These are phyloP conservation scores for Hirsutella rhossiliensis DNA, from an alignment of 2,329 filamentous ascomycete genomes.

Conservation along the genomic window DNA sequence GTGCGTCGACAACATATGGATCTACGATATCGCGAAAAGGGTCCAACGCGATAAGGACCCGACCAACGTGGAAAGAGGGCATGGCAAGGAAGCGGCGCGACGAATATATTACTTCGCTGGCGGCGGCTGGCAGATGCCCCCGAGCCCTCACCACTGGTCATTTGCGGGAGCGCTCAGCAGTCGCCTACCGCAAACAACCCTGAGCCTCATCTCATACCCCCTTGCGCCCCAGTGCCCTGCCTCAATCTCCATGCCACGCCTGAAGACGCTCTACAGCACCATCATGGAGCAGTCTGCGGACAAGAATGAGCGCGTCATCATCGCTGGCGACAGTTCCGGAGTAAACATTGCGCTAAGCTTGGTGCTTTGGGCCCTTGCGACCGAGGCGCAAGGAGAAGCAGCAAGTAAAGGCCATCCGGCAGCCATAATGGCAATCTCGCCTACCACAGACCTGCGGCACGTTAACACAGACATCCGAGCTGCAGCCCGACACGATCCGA, in stretches of 20 bases:
- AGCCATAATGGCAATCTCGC: slow-evolving; percentile 25
- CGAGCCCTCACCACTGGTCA: slow-evolving; percentile 38
- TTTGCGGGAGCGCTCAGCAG: slow-evolving; percentile 31
- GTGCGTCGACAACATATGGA: slow-evolving; percentile 13
- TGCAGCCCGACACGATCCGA: slow-evolving; percentile 10
- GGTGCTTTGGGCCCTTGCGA: slow-evolving; percentile 17
- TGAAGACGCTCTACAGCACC: slow-evolving; percentile 29
- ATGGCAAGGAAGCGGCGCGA: slow-evolving; percentile 8
- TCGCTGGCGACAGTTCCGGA: slow-evolving; percentile 43
- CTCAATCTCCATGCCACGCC: slow-evolving; percentile 30
- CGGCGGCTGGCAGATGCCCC: slow-evolving; percentile 41
- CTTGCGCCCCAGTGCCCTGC: slow-evolving; percentile 41
- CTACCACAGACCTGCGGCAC: slow-evolving; percentile 26
- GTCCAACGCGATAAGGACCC: not conserved
- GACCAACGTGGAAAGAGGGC: not conserved
- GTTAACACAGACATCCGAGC: slow-evolving; percentile 6
- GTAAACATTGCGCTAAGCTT: slow-evolving; percentile 35
- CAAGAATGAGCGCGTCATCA: slow-evolving; percentile 27
- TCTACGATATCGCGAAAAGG: slow-evolving; percentile 10
- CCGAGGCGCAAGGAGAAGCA: slow-evolving; percentile 11
- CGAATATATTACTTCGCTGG: slow-evolving; percentile 42
- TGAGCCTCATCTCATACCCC: slow-evolving; percentile 39
- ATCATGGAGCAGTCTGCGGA: slow-evolving; percentile 25
- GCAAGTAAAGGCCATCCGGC: slow-evolving; percentile 18
- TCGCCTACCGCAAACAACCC: slow-evolving; percentile 23